Percentiles rank a stretch among this genome's conserved stretches.
Conservation (phyloP, 2,329 filamentous ascomycete genomes). For the Fusarium nematophilum region DNA sequence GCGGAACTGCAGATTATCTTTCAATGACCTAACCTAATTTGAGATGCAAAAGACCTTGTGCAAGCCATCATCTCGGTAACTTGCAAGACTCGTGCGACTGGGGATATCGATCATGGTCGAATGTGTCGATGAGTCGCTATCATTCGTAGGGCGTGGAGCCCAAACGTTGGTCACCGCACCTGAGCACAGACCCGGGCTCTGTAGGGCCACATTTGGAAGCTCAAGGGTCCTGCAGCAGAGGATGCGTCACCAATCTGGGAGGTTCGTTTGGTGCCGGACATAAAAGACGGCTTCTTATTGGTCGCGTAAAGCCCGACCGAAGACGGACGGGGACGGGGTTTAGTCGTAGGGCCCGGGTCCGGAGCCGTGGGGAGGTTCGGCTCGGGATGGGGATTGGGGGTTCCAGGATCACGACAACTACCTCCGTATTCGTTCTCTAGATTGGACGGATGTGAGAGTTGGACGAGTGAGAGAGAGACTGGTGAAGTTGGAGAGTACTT, state of each 20-base stretch:
- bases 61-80: slow-evolving; percentile 11
- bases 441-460: neutral
- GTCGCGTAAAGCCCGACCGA: slow-evolving; percentile 10
- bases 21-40: neutral
- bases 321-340: slow-evolving; percentile 15
- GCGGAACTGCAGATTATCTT: neutral
- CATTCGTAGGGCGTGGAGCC: too few species aligned
- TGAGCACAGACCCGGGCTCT: slow-evolving; percentile 13
- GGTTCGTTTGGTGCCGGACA: slow-evolving; percentile 8
- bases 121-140: too few species aligned
- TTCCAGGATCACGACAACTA: too few species aligned
- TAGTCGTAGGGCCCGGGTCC: slow-evolving; percentile 8
- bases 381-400: neutral
- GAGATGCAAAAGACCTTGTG: too few species aligned
- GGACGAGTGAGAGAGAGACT: too few species aligned
- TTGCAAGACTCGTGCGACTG: neutral
- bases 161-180: slow-evolving; percentile 16
- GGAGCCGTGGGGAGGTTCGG: neutral
- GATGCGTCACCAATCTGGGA: slow-evolving; percentile 5
- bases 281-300: slow-evolving; percentile 14
- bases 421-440: neutral
- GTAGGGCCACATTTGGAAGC: too few species aligned
- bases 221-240: neutral
- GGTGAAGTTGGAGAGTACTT: too few species aligned
- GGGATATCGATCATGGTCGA: neutral